Percentiles rank a stretch among this genome's conserved stretches.
Conservation (phyloP, 495 filamentous ascomycete species). For the Penicillium dipodomyicola region DNA sequence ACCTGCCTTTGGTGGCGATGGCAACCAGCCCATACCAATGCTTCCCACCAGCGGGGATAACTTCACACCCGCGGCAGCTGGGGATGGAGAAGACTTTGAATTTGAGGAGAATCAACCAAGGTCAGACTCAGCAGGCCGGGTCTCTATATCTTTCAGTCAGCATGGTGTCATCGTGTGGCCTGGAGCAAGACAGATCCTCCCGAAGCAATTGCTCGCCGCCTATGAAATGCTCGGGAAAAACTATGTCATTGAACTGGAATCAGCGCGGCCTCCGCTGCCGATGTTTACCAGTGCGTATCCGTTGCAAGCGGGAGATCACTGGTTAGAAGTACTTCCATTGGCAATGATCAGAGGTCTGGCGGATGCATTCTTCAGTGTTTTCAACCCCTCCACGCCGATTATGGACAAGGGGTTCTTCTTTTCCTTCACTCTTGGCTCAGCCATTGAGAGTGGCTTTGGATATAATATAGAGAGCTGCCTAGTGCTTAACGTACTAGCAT, state of each 20-base stretch:
- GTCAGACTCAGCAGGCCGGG: constrained; percentile 32
- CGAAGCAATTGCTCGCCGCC: constrained; percentile 34
- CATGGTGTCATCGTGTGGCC: constrained; percentile 50
- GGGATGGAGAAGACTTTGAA: constrained; percentile 36
- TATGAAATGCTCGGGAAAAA: constrained; percentile 44
- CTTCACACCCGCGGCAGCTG: constrained; percentile 30
- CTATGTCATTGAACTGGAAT: constrained; percentile 48
- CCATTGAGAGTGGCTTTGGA: constrained; percentile 44
- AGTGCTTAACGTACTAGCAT: constrained; percentile 44
- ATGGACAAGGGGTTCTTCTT: constrained; percentile 51
- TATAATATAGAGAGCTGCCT: constrained; percentile 47
- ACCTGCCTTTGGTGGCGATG: constrained; percentile 15
- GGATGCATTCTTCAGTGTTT: constrained; percentile 45
- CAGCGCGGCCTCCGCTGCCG: constrained; percentile 37
- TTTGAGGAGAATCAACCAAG: constrained; percentile 33
- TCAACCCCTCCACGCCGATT: constrained; percentile 48
- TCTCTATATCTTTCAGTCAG: constrained; percentile 50
- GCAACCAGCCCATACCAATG: constrained; percentile 8
- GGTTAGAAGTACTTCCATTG: constrained; percentile 42
- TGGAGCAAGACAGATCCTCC: constrained; percentile 40
- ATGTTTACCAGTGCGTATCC: constrained; percentile 45
- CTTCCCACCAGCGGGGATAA: constrained; percentile 20
- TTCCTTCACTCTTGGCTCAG: constrained; percentile 43
- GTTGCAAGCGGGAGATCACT: constrained; percentile 37
- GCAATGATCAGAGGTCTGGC: constrained; percentile 45